Percentiles rank a stretch among this genome's conserved stretches.
Conservation (phyloP, 805 yeast species). For the Zygosaccharomyces gambellarensis region DNA sequence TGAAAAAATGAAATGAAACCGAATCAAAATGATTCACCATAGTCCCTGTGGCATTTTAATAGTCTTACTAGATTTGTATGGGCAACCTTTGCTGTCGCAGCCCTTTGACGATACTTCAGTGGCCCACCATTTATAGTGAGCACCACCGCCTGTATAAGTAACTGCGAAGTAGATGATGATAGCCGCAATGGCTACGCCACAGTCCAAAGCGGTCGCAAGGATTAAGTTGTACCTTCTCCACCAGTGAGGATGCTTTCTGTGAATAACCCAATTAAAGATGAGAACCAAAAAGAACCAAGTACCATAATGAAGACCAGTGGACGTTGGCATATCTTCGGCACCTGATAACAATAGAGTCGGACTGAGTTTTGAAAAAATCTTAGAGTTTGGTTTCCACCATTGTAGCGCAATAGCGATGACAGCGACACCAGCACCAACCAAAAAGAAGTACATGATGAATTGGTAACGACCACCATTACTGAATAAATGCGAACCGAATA, state of each 20-base stretch:
- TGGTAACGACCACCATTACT: slow-evolving; percentile 46
- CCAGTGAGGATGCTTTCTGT: slow-evolving; percentile 56
- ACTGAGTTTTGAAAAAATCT: slow-evolving; percentile 43
- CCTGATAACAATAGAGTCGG: slow-evolving; percentile 60
- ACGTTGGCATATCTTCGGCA: slow-evolving; percentile 59
- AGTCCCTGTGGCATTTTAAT: neutral
- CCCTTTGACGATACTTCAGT: slow-evolving; percentile 42
- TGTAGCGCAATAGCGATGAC: slow-evolving; percentile 38
- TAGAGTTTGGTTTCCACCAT: slow-evolving; percentile 38
- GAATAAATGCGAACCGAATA: slow-evolving; percentile 59
- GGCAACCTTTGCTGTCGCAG: slow-evolving; percentile 30
- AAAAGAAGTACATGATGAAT: slow-evolving; percentile 53
- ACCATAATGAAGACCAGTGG: slow-evolving; percentile 59
- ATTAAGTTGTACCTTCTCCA: slow-evolving; percentile 74
- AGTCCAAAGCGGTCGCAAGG: slow-evolving; percentile 59
- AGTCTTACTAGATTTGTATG: neutral
- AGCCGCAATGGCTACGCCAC: slow-evolving; percentile 62
- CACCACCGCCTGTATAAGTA: slow-evolving; percentile 38
- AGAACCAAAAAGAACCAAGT: slow-evolving; percentile 52
- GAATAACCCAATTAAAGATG: slow-evolving; percentile 53
- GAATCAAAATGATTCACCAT: slow-evolving; percentile 20
- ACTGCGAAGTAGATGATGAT: slow-evolving; percentile 52
- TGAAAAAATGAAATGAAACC: too few species aligned
- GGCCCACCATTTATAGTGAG: slow-evolving; percentile 62
- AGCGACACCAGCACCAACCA: slow-evolving; percentile 52